Evolutionary conservation across 306 rosid genomes (phyloP).

Genomic region (Casuarina glauca): DNA sequence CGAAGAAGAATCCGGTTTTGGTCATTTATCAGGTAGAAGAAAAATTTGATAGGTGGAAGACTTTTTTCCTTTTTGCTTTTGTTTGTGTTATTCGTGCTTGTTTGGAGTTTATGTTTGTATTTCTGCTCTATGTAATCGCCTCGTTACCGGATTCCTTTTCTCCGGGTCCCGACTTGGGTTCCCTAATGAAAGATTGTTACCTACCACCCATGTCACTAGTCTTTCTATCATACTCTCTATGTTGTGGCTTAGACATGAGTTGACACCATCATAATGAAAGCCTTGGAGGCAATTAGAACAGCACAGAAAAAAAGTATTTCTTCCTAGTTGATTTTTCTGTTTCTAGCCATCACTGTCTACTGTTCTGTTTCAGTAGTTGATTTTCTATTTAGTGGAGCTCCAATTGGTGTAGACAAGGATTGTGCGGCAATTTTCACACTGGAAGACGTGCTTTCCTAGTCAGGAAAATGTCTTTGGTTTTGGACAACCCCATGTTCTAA

Average conservation of each 20-base stretch:
- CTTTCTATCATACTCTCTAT: constrained; percentile 28
- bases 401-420: neutral
- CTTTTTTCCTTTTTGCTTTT: constrained; percentile 16
- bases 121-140: constrained; percentile 47
- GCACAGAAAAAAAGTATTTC: neutral
- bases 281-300: neutral
- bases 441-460: neutral
- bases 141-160: constrained; percentile 92
- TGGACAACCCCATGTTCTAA: neutral
- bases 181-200: constrained; percentile 39
- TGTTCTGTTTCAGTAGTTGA: neutral
- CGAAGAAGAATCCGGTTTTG: constrained; percentile 94
- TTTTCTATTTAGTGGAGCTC: neutral
- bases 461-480: neutral
- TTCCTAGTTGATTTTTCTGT: neutral
- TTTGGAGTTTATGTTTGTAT: constrained; percentile 42
- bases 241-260: constrained; percentile 32
- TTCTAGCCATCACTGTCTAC: neutral
- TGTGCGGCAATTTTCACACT: neutral
- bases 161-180: constrained; percentile 72
- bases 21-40: constrained; percentile 26
- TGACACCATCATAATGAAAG: neutral
- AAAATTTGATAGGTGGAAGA: constrained; percentile 23
- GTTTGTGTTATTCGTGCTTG: constrained; percentile 31
- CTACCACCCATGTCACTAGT: constrained; percentile 24